Evolutionary conservation across 345 rosid species (phyloP), one percentile per base, ranked within the genome.

Genomic region (Linum tenue): DNA sequence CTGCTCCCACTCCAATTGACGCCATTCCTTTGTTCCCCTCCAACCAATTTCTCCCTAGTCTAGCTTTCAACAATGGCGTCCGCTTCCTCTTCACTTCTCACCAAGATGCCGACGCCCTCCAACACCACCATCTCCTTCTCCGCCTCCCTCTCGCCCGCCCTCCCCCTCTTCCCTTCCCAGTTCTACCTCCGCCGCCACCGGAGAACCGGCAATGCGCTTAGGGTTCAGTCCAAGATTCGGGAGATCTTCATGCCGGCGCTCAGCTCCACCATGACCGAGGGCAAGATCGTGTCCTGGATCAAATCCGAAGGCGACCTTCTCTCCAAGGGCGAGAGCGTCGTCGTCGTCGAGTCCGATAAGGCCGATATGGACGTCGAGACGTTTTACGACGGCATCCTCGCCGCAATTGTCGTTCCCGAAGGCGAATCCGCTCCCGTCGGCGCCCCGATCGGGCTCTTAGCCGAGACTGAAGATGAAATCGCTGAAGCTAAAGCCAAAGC

Each of bases 251-350:
- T 92, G 97, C 98, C 97, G 5, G 95, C 98, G 5, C 94, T 92
- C 69, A 90, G 97, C 65, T 92, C 98, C 70, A 90, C 98, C 67
- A 92, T 92, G 98, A 89, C 96, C n/a, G 98, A 92, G 78, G 98
- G 97, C 56, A 92, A 92, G 80, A 92, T 92, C 78, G 98, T 90
- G 37, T 90, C 96, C 8, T 92, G 98, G 98, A 76, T 86, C 74
- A 92, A 85, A 79, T 87, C 96, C 37, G 97, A 92, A 70, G 97
- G 97, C 38, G 98, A 92, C 72, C 80, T 82, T 57, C 90, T 92
- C 56, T 81, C 90, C 42, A 90, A 90, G 64, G 98, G 97, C 22
- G 96, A 92, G 64, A 92, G 97, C 73, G 97, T 90, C 40, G 98
- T 92, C 6, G 98, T 92, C 16, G 97, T 92, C 9, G 97, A 92